phyloP scores from a whole-genome alignment of 2,329 filamentous ascomycete species.

The Bisporella sp. region DNA sequence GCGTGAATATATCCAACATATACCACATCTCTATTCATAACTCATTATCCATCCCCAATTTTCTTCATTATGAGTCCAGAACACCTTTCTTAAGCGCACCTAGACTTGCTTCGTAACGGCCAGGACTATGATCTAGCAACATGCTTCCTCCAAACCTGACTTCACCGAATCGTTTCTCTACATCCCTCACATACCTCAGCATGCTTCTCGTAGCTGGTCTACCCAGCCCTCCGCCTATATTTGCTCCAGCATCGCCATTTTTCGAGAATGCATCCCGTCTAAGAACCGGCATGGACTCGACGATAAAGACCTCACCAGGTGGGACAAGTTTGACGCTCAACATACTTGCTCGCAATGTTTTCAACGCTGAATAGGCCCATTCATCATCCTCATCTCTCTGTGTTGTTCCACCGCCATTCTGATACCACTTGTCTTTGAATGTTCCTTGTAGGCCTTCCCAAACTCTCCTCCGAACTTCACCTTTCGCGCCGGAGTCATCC shows the following conservation, averaged over 20 bases:
- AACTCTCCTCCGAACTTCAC: conserved; percentile 58
- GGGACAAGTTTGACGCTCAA: conserved; percentile 63
- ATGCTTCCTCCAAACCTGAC: conserved; percentile 65
- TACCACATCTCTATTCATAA: background rate
- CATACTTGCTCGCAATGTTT: conserved; percentile 61
- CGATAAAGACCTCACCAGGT: conserved; percentile 68
- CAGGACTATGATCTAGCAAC: conserved; percentile 70
- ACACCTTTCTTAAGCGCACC: conserved; percentile 46
- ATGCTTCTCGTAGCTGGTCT: conserved; percentile 62
- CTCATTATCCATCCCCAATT: background rate
- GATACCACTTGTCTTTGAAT: conserved; percentile 54
- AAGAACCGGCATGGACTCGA: conserved; percentile 62
- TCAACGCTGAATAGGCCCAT: conserved; percentile 63
- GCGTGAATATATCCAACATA: background rate
- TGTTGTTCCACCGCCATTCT: conserved; percentile 16
- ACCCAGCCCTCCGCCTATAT: conserved; percentile 35
- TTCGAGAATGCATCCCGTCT: conserved; percentile 57
- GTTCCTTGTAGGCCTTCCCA: conserved; percentile 59
- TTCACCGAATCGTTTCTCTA: conserved; percentile 64
- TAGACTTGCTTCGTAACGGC: conserved; percentile 64
- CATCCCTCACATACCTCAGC: conserved; percentile 63
- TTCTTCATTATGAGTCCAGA: conserved; percentile 11
- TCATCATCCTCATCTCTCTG: conserved; percentile 53
- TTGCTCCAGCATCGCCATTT: conserved; percentile 12
- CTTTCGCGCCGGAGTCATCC: conserved; percentile 60